phyloP scores from a whole-genome alignment of 306 rosid genomes.

The Malus asiatica region DNA sequence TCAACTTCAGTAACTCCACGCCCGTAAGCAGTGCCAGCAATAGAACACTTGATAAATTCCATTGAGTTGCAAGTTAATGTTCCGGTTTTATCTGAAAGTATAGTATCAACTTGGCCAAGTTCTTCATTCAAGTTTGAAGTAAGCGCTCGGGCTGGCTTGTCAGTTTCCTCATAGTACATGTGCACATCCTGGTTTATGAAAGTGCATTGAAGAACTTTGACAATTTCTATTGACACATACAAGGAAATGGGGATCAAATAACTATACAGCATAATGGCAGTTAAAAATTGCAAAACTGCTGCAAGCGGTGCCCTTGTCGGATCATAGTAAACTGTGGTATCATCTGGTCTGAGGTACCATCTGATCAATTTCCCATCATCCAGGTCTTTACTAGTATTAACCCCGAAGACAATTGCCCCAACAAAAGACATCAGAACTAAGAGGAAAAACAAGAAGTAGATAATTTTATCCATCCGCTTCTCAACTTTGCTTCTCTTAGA shows the following conservation, averaged over 20 bases:
- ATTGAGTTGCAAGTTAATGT: constrained; percentile 95
- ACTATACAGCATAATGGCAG: constrained; percentile 80
- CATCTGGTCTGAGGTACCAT: constrained; percentile 93
- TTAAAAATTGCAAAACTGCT: constrained; percentile 71
- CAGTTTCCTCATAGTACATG: constrained; percentile 85
- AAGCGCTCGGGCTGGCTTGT: constrained; percentile 86
- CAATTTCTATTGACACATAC: constrained; percentile 92
- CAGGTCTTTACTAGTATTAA: constrained; percentile 52
- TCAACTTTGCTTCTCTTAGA: constrained; percentile 96
- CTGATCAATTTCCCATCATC: constrained; percentile 55
- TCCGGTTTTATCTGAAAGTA: constrained; percentile 95
- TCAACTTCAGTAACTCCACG: constrained; percentile 87
- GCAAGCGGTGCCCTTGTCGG: constrained; percentile 61
- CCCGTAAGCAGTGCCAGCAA: constrained; percentile 82
- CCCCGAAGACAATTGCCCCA: constrained; percentile 74
- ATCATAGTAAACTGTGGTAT: constrained; percentile 50
- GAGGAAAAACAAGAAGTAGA: constrained; percentile 55
- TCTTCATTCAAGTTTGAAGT: constrained; percentile 97
- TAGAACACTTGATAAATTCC: constrained; percentile 96
- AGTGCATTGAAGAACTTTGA: constrained; percentile 81
- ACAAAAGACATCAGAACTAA: constrained; percentile 54
- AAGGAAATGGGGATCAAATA: constrained; percentile 92
- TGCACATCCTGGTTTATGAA: constrained; percentile 81
- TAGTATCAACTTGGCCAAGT: constrained; percentile 96
- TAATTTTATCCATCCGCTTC: constrained; percentile 78